These are phyloP conservation scores for Fusarium musae DNA, from an alignment of 2,329 filamentous ascomycete species.

Conservation along the genomic window DNA sequence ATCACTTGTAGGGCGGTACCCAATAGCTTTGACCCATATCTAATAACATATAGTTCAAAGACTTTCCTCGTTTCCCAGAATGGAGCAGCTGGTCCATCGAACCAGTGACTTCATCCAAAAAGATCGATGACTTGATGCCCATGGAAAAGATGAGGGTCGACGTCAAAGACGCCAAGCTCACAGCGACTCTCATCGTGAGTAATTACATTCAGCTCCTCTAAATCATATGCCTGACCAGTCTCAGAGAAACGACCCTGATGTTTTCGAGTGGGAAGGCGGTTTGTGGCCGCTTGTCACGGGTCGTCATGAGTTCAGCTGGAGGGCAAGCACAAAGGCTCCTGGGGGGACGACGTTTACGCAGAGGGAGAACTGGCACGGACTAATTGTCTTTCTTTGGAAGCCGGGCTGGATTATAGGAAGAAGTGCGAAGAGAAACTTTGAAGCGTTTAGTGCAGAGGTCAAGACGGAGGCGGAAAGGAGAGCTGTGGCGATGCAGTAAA, in stretches of 20 bases:
- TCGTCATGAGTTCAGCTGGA: constrained; percentile 14
- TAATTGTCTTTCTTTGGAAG: constrained; percentile 6
- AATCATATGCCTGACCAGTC: no score
- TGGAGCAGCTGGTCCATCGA: constrained; percentile 17
- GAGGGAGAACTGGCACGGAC: background rate
- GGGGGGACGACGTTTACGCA: background rate
- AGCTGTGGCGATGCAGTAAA: background rate
- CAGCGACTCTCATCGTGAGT: background rate
- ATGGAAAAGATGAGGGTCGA: constrained; percentile 10
- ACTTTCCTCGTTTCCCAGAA: constrained; percentile 5
- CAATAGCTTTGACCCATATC: background rate
- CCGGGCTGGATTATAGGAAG: background rate
- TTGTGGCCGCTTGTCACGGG: constrained; percentile 8
- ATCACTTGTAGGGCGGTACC: background rate
- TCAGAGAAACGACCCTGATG: background rate
- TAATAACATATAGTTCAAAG: background rate
- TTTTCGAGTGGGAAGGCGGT: background rate
- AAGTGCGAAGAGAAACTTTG: background rate
- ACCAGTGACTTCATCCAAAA: background rate
- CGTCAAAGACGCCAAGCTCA: constrained; percentile 3
- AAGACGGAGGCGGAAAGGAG: constrained; percentile 15
- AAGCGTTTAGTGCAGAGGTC: constrained; percentile 1
- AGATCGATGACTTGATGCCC: background rate
- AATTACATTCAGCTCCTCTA: no score
- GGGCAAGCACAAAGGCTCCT: constrained; percentile 4